Evolutionary conservation across 2,329 filamentous ascomycete species (phyloP).

Genomic region (Neopestalotiopsis rosae): DNA sequence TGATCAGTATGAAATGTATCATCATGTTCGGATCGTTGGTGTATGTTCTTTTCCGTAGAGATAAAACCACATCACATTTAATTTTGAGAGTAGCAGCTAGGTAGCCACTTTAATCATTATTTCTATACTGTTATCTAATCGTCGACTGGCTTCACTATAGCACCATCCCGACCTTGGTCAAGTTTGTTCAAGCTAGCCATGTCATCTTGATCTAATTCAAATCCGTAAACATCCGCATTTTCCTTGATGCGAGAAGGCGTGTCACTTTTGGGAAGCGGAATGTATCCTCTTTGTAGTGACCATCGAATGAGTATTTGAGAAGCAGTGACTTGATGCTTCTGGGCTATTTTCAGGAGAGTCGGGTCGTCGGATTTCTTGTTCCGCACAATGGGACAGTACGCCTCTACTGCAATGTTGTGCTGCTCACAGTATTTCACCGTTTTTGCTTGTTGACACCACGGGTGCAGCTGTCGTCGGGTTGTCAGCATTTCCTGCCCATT

Average conservation of each 20-base stretch:
- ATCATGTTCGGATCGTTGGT: too few species aligned
- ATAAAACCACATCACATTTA: too few species aligned
- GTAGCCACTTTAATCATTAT: too few species aligned
- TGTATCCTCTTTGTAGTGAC: conserved; percentile 72
- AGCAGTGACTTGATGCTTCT: conserved; percentile 63
- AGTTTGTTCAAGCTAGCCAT: conserved; percentile 58
- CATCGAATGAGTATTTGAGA: conserved; percentile 75
- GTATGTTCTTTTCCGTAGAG: too few species aligned
- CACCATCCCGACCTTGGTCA: conserved; percentile 52
- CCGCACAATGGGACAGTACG: conserved; percentile 59
- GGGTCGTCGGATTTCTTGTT: conserved; percentile 67
- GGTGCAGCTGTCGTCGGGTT: conserved; percentile 61
- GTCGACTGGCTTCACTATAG: conserved; percentile 33
- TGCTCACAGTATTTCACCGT: conserved; percentile 64
- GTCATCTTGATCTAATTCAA: conserved; percentile 61
- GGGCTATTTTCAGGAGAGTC: conserved; percentile 58
- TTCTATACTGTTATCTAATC: conserved; percentile 20
- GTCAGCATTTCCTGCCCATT: conserved; percentile 33
- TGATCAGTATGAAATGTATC: too few species aligned
- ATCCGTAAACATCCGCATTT: conserved; percentile 67
- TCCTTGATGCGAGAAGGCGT: conserved; percentile 61
- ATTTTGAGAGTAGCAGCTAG: too few species aligned
- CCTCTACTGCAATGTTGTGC: conserved; percentile 56
- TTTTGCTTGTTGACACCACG: conserved; percentile 65
- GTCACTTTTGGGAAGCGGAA: conserved; percentile 74